These are phyloP conservation scores for Ambrosiella xylebori DNA, from an alignment of 2,329 filamentous ascomycete species.

Conservation along the genomic window DNA sequence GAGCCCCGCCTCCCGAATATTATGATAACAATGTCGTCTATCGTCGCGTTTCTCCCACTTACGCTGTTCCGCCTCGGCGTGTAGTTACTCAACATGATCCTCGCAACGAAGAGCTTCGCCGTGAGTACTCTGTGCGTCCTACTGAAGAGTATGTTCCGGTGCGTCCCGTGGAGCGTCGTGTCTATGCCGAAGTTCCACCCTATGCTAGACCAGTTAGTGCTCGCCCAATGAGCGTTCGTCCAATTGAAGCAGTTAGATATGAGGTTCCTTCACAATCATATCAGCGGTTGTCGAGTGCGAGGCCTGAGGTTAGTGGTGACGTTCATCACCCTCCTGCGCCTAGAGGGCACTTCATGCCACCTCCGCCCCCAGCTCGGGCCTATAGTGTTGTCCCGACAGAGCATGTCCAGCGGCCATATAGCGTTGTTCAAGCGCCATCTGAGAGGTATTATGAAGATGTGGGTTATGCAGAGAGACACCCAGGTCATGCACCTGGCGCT, in stretches of 20 bases:
- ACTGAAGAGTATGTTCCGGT: constrained; percentile 31
- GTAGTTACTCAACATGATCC: constrained; percentile 48
- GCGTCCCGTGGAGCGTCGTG: constrained; percentile 25
- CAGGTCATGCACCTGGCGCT: background rate
- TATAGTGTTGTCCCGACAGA: constrained; percentile 20
- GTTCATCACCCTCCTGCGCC: background rate
- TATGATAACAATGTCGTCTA: constrained; percentile 36
- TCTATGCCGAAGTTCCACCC: constrained; percentile 33
- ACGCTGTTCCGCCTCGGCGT: constrained; percentile 29
- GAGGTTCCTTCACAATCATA: constrained; percentile 25
- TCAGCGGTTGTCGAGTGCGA: constrained; percentile 27
- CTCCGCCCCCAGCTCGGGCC: constrained; percentile 19
- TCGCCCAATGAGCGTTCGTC: constrained; percentile 7
- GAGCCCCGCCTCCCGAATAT: constrained; percentile 26
- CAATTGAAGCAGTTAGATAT: constrained; percentile 25
- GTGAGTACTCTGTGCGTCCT: constrained; percentile 24
- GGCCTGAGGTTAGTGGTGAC: constrained; percentile 19
- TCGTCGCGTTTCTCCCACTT: constrained; percentile 31
- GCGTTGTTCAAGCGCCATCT: constrained; percentile 21
- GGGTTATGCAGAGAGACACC: constrained; percentile 13
- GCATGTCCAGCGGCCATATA: constrained; percentile 23
- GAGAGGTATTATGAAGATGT: constrained; percentile 29
- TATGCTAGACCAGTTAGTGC: constrained; percentile 22
- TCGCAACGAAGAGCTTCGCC: constrained; percentile 17
- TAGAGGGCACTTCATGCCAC: constrained; percentile 16